A percentile compares a stretch with the other conserved stretches of the same genome.
Conservation (phyloP, 352 stramenopile genomes). For the Globisporangium apiculatum region DNA sequence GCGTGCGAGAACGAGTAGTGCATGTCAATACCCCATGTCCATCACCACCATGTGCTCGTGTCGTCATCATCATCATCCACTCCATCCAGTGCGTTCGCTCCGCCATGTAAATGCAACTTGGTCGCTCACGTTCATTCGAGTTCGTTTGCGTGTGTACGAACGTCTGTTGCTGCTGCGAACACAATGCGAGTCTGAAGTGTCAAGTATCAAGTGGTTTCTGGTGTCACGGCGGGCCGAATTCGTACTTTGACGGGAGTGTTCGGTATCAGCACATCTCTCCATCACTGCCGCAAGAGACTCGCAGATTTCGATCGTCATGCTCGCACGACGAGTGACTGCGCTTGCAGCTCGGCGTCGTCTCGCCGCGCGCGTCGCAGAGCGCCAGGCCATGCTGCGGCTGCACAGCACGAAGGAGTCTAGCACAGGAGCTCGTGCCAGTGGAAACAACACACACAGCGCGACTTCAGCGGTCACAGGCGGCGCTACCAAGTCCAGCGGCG, state of each 20-base stretch:
- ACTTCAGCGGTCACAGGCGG: not conserved
- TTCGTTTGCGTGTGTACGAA: too few relatives aligned
- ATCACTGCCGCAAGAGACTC: not conserved
- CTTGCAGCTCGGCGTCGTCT: slow-evolving; percentile 3
- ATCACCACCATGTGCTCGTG: too few relatives aligned
- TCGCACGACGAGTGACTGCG: slow-evolving; percentile 8
- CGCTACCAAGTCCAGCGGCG: not conserved
- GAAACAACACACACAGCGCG: not conserved
- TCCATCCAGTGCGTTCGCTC: too few relatives aligned
- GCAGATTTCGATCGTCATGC: slow-evolving; percentile 3
- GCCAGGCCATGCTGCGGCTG: not conserved
- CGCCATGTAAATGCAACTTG: too few relatives aligned
- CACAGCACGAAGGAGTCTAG: not conserved
- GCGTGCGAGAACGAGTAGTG: too few relatives aligned
- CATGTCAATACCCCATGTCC: too few relatives aligned
- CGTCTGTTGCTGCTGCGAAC: too few relatives aligned
- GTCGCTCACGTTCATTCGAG: too few relatives aligned
- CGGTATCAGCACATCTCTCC: not conserved
- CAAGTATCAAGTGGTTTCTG: too few relatives aligned
- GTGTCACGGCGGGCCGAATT: not conserved
- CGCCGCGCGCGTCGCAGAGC: too few relatives aligned
- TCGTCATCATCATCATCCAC: too few relatives aligned
- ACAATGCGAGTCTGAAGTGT: too few relatives aligned
- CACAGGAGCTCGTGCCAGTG: not conserved
- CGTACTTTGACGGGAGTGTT: not conserved